A percentile compares a stretch with the other conserved stretches of the same genome.
Conservation (phyloP, 306 rosid genomes). For the Vicia sativa region DNA sequence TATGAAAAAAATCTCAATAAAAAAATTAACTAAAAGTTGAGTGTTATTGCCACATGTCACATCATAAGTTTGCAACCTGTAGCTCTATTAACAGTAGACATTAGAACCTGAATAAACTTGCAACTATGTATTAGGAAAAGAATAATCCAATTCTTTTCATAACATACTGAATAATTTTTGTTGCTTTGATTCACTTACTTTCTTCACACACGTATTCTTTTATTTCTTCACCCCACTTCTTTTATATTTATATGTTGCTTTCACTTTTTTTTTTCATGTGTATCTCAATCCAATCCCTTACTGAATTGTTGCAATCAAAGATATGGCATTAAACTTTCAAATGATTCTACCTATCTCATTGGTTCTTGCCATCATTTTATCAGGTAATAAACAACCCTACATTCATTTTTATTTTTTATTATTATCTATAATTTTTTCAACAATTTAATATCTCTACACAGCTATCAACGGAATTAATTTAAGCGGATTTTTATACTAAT, state of each 20-base stretch:
- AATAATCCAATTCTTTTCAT: constrained; percentile 42
- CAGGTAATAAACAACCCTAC: constrained; percentile 49
- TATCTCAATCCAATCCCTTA: not conserved
- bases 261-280: constrained; percentile 7
- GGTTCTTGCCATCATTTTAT: constrained; percentile 47
- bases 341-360: constrained; percentile 41
- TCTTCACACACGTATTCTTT: constrained; percentile 63
- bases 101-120: constrained; percentile 66
- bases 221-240: constrained; percentile 10
- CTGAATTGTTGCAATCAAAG: not conserved
- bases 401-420: no score
- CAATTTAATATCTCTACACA: no score
- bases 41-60: not conserved
- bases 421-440: no score
- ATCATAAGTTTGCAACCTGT: not conserved
- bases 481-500: not conserved
- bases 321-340: constrained; percentile 50
- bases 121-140: constrained; percentile 58
- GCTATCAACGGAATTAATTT: no score
- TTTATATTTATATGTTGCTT: constrained; percentile 40
- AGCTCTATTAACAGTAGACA: not conserved
- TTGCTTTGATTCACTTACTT: constrained; percentile 45
- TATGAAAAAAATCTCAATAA: not conserved
- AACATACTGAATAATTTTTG: constrained; percentile 39
- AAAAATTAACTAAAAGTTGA: not conserved